Evolutionary conservation across 2,329 filamentous ascomycete species (phyloP), one percentile per base, ranked within the genome.

Genomic region (Botrytis porri): DNA sequence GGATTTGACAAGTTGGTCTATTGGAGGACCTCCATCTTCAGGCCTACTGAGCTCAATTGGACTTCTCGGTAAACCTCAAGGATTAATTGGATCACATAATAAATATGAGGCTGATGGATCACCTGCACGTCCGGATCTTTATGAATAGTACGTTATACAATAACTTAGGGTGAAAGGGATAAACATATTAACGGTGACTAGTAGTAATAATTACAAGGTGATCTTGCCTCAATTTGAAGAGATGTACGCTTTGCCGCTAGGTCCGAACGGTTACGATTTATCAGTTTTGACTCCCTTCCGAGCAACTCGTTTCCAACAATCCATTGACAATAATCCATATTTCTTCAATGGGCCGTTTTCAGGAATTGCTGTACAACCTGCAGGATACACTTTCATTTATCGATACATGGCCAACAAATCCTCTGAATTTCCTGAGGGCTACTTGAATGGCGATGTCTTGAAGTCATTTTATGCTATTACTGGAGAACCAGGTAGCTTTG

Each of bases 71-170:
- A 81, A 81, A 25, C 85, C 85, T 0, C 83, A 83, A 60, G 86
- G 86, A 8, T 81, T 88, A 3, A 80, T 80, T 22, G 84, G 85
- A n/a, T 84, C 84, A 4, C 87, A 89, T 78, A 88, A 88, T 78
- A 84, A 85, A 72, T 85, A 88, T 76, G 87, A 89, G 80, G 81
- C 84, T 0, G 87, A 89, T 78, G 84, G 82, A 0, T 88, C 86
- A 61, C 83, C 84, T 62, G 87, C 86, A 0, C 83, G 87, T 4
- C 83, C 84, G 51, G 87, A 88, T 73, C 79, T 89, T 0, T 88
- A 88, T 77, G 76, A 77, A 72, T 76, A 78, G 75, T 78, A 76
- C 74, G 75, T 70, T 45, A 51, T 20, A 4, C 22, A 43, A 37
- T 22, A 39, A 8, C 12, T 9, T 37, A 37, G 18, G 16, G 57